Conservation (phyloP, 2,329 filamentous ascomycete genomes). For the Xylaria sp. region DNA sequence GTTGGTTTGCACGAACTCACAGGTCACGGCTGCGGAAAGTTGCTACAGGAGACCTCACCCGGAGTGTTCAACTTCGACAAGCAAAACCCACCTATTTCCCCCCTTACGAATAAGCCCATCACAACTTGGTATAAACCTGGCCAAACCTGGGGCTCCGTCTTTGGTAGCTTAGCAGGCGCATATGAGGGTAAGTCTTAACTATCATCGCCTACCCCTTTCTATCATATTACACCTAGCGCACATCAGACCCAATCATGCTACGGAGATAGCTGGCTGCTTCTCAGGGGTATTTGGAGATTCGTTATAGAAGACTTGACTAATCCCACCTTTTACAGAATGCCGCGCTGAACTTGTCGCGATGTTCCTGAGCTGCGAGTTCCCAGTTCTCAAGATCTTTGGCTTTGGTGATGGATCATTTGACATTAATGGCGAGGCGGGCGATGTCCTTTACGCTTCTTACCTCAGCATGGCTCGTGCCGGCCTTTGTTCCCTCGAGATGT, state of each 20-base stretch:
- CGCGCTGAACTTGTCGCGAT: slow-evolving; percentile 92
- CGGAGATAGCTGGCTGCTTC: not conserved
- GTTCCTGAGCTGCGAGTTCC: slow-evolving; percentile 81
- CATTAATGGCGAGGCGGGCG: slow-evolving; percentile 71
- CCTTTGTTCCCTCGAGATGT: slow-evolving; percentile 82
- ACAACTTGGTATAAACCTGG: slow-evolving; percentile 89
- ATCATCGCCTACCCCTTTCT: not conserved
- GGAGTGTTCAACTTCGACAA: slow-evolving; percentile 86
- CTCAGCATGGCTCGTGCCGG: slow-evolving; percentile 94
- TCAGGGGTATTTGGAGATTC: not conserved
- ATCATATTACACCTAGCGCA: not conserved
- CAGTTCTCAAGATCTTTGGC: slow-evolving; percentile 84
- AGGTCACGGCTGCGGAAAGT: slow-evolving; percentile 86
- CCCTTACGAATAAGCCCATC: slow-evolving; percentile 70
- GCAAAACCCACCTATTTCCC: slow-evolving; percentile 73
- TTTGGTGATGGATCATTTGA: slow-evolving; percentile 73
- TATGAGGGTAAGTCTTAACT: slow-evolving; percentile 53
- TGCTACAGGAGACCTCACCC: slow-evolving; percentile 80
- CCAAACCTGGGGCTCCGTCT: slow-evolving; percentile 91
- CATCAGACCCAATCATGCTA: not conserved
- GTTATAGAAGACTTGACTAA: not conserved
- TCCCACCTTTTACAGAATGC: slow-evolving; percentile 57
- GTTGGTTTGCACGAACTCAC: slow-evolving; percentile 88
- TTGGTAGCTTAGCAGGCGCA: slow-evolving; percentile 77
- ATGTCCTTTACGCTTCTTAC: slow-evolving; percentile 84